Conservation (phyloP, 805 yeast species). For the Ogataea neopini region DNA sequence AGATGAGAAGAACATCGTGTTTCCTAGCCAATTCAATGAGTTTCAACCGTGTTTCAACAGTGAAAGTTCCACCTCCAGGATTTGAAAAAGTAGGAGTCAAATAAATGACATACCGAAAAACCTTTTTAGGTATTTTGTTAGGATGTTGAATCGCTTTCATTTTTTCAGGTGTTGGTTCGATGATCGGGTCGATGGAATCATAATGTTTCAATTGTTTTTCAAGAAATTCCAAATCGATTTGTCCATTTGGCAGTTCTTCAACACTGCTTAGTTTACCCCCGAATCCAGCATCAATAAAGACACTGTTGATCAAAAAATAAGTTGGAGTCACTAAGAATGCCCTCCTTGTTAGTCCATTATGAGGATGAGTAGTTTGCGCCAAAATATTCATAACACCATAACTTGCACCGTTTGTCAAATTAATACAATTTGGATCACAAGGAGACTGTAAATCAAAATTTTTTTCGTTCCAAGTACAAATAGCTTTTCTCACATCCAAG, state of each 20-base stretch:
- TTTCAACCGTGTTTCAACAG: constrained; percentile 47
- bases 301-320: constrained; percentile 71
- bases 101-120: constrained; percentile 70
- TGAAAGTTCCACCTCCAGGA: constrained; percentile 72
- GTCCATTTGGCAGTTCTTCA: constrained; percentile 53
- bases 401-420: constrained; percentile 80
- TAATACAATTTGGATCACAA: constrained; percentile 52
- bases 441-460: constrained; percentile 36
- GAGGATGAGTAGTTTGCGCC: constrained; percentile 61
- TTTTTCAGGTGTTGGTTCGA: constrained; percentile 25
- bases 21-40: constrained; percentile 68
- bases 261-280: constrained; percentile 65
- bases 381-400: constrained; percentile 74
- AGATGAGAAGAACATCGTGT: constrained; percentile 68
- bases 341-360: constrained; percentile 59
- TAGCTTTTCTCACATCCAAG: constrained; percentile 52
- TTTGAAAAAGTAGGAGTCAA: constrained; percentile 78
- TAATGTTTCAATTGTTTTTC: constrained; percentile 47
- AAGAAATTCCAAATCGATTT: constrained; percentile 51
- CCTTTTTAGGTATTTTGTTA: constrained; percentile 44
- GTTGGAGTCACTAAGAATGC: constrained; percentile 82
- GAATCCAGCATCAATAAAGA: constrained; percentile 79
- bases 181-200: constrained; percentile 33
- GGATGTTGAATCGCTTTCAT: constrained; percentile 39
- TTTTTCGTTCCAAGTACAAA: constrained; percentile 54